Base-by-base conservation (phyloP, 331 rosid species). In the Pyrus hybrid region DNA sequence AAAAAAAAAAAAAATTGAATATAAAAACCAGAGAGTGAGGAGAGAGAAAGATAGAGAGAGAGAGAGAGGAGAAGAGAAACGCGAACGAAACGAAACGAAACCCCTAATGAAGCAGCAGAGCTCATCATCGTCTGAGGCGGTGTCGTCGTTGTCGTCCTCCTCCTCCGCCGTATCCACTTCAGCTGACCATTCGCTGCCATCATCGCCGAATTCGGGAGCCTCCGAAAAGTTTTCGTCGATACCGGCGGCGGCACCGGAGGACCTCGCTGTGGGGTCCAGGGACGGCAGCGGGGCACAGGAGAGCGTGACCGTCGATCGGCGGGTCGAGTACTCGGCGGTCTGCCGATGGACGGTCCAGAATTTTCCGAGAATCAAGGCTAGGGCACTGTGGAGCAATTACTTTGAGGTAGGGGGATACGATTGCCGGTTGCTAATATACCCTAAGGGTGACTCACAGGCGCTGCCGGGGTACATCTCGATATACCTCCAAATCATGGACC, bases 401-500 rank as follows among this genome's bases (percentile, higher is more conserved):
- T 92, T 95, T 76, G 97, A 95, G 96, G 99, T 95, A 4, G 99
- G 99, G 56, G 99, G 99, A 20, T 95, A 95, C 84, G 99, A 95
- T 89, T 95, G 97, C 74, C 93, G 99, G 10, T 82, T 95, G 47
- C 78, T 95, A 78, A 86, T 95, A 72, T 92, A 95, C 86, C 99
- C 99, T 8, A 95, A 92, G 73, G 99, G 99, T 6, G 99, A 95
- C 83, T 84, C 97, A 0, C 99, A 95, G 82, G 97, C 99, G 18
- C 74, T 95, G 10, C 99, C 97, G 0, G 97, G 97, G 3, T 95
- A 95, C 83, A 90, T 95, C 85, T 95, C 99, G 2, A 47, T 95
- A 75, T 95, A 95, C 79, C 99, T 95, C 7, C 97, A 95, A 95
- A 95, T 95, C 96, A 91, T 95, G 93, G 99, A 95, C 92, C 99